Base-by-base conservation (phyloP, 306 rosid species). In the Cucurbita argyrosperma region DNA sequence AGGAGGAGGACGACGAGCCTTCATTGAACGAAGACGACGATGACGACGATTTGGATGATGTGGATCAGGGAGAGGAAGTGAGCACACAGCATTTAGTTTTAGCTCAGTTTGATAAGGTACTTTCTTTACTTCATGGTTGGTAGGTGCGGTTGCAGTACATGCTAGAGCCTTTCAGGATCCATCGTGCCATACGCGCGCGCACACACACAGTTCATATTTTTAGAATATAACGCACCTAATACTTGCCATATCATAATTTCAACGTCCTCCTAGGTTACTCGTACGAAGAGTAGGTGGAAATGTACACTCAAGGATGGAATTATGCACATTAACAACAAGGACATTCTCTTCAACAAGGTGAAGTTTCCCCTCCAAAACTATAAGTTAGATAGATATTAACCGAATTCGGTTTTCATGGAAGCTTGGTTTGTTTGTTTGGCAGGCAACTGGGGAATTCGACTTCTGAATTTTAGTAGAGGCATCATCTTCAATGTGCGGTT, bases 241-340 rank as follows among this genome's bases (percentile, higher is more conserved):
- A 30, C 35, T 30, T 23, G 10, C 16, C 35, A 43, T 43, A 5
- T 15, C 7, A 47, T 65, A 51, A 64, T 23, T 57, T 68, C 71
- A 76, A 60, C 56, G 72, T 78, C 21, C 58, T 78, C 21, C 58
- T 65, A 95, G 99, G 99, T 95, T 78, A 88, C 97, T 10, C 97
- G 99, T 59, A 95, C 99, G 58, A 95, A 95, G 87, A 95, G 97
- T 86, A 89, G 60, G 91, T 95, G 99, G 99, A 95, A 91, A 72
- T 95, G 99, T 88, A 84, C 92, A 26, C 79, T 95, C 78, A 95
- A 91, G 86, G 99, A 95, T 82, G 99, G 99, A 75, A 86, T 95
- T 80, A 91, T 95, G 97, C 99, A 81, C 79, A 95, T 95, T 83
- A 89, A 91, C 80, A 78, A 95, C 59, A 95, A 87, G 88, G 99